phyloP scores from a whole-genome alignment of 2,329 filamentous ascomycete species.

The Venturia aucupariae region DNA sequence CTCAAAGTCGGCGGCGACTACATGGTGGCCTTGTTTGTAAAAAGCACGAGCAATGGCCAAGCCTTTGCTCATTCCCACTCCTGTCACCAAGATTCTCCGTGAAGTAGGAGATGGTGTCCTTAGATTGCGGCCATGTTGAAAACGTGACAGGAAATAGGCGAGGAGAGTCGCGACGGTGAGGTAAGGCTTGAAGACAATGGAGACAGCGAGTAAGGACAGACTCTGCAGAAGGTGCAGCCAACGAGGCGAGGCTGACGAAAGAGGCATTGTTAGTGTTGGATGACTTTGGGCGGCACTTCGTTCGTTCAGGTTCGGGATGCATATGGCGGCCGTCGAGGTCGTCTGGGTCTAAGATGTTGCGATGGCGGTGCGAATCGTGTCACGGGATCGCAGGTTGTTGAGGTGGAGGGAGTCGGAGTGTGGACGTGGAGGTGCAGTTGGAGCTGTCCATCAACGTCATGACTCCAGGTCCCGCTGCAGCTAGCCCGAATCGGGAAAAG shows the following conservation, averaged over 20 bases:
- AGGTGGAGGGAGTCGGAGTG: too few relatives aligned
- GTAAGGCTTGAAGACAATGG: constrained; percentile 26
- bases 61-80: constrained; percentile 64
- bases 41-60: constrained; percentile 57
- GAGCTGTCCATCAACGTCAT: not conserved
- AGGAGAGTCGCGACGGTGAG: constrained; percentile 21
- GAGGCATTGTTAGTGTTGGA: constrained; percentile 5
- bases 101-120: constrained; percentile 40
- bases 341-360: not conserved
- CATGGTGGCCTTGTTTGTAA: constrained; percentile 54
- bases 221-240: constrained; percentile 16
- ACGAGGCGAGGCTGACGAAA: constrained; percentile 15
- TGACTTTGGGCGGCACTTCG: too few relatives aligned
- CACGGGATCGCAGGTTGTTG: too few relatives aligned
- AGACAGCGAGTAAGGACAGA: constrained; percentile 29
- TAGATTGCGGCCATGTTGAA: constrained; percentile 29
- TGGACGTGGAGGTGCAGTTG: not conserved
- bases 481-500: not conserved
- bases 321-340: too few relatives aligned
- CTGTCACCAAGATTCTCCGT: constrained; percentile 53
- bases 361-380: not conserved
- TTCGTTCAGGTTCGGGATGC: too few relatives aligned
- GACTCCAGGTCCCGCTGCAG: not conserved
- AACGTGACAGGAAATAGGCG: constrained; percentile 20
- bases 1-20: constrained; percentile 61